Base-by-base conservation (phyloP, 768 basidiomycete species). In the Amylocystis lapponica region DNA sequence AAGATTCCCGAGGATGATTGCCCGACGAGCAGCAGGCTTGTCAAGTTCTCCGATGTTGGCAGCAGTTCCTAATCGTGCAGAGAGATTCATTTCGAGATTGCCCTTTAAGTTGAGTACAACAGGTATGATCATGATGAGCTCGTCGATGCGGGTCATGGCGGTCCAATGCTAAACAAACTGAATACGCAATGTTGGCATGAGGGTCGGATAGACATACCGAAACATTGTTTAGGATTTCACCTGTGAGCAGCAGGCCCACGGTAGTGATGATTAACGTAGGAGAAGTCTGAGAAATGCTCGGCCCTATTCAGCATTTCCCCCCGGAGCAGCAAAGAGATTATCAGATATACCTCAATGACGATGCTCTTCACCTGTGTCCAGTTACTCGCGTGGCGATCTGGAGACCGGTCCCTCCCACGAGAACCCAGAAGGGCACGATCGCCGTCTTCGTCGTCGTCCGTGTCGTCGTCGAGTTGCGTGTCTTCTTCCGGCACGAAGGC, bases 31-130 rank as follows among this genome's bases (percentile, higher is more conserved):
- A 2, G 60, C 52, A 0, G 80, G 78, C 26, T 81, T 75, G 59
- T 98, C 92, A 4, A 99, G 79, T 48, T 92, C 81, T 33, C 95
- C 95, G 39, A 94, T 83, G 53, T 97, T 96, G 5, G 94, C 87
- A 1, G 93, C 86, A 0, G 96, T 99, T 1, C 88, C 86, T n/a
- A 99, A 74, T 12, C 95, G 78, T 1, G 96, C 92, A 3, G 93
- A 94, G 6, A 99, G 81, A 51, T 96, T 97, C 95, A 98, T 98
- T 64, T 98, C 96, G 27, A 98, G 76, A 57, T 99, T 91, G n/a
- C 95, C 96, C 56, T 96, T 97, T 44, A 99, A 78, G 54, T 98
- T 98, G 50, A 91, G 76, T 16, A 98, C 70, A 48, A 94, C 92
- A 10, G 95, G 94, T 3, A 97, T 83, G 41, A 98, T 89, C 73